Percentiles rank a stretch among this genome's conserved stretches.
Conservation (phyloP, 1,284 basidiomycete genomes). For the Microbotryum saponariae region DNA sequence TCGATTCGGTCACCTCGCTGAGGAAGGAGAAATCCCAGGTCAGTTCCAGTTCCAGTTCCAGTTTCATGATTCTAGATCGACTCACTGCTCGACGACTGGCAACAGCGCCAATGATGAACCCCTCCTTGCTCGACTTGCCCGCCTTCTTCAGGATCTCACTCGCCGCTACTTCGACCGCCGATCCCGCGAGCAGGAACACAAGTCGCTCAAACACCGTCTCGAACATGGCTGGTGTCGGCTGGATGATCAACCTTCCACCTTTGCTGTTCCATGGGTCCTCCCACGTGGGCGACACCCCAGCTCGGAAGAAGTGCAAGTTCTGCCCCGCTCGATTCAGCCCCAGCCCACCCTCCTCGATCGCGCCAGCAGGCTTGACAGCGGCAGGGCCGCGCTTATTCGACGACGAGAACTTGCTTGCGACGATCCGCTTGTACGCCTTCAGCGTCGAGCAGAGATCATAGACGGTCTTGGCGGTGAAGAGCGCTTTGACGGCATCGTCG, state of each 20-base stretch:
- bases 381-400: constrained; percentile 12
- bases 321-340: constrained; percentile 25
- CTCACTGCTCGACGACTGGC: constrained; percentile 24
- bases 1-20: constrained; percentile 31
- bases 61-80: not conserved
- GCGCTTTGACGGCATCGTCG: constrained; percentile 22
- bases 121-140: constrained; percentile 12
- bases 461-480: constrained; percentile 24
- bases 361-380: too few relatives aligned
- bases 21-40: not conserved
- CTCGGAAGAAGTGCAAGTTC: constrained; percentile 32
- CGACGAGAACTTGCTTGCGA: constrained; percentile 11
- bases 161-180: constrained; percentile 21
- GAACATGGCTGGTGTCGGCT: constrained; percentile 16
- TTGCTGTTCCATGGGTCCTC: constrained; percentile 33
- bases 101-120: constrained; percentile 27
- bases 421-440: constrained; percentile 30
- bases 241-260: constrained; percentile 31
- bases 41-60: too few relatives aligned
- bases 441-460: constrained; percentile 13
- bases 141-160: constrained; percentile 11
- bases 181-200: constrained; percentile 26
- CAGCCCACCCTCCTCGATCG: not conserved
- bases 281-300: constrained; percentile 30
- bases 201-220: constrained; percentile 28